These are phyloP conservation scores for Suillus hirtellus DNA, from an alignment of 768 basidiomycete species.

Conservation along the genomic window DNA sequence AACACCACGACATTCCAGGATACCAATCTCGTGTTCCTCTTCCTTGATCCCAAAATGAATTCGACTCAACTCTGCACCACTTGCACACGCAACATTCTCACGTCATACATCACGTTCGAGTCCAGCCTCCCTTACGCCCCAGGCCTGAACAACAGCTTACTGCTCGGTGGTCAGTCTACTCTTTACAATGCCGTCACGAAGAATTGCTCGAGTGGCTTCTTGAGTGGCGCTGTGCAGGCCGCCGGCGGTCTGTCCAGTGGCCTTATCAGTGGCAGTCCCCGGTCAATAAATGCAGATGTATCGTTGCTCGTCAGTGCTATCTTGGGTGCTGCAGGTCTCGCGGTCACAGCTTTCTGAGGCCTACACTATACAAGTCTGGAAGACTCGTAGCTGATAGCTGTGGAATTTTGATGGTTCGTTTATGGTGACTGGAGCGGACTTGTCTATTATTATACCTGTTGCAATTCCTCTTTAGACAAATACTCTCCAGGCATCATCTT, in stretches of 20 bases:
- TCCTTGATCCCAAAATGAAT: conserved; percentile 56
- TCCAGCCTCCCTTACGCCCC: conserved; percentile 69
- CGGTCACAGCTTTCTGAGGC: conserved; percentile 29
- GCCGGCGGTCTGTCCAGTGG: conserved; percentile 57
- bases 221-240: conserved; percentile 64
- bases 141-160: conserved; percentile 62
- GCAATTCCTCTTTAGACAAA: conserved; percentile 1
- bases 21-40: conserved; percentile 79
- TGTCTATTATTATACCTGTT: conserved; percentile 4
- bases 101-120: conserved; percentile 78
- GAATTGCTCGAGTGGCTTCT: conserved; percentile 74
- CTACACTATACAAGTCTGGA: background rate
- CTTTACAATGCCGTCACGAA: conserved; percentile 63
- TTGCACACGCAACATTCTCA: conserved; percentile 79
- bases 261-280: conserved; percentile 31
- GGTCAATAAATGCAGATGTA: conserved; percentile 24
- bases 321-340: conserved; percentile 36
- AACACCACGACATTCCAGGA: conserved; percentile 54
- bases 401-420: background rate
- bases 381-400: background rate
- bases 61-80: conserved; percentile 67
- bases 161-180: conserved; percentile 63
- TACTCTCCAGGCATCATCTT: background rate
- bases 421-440: background rate
- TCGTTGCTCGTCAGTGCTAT: conserved; percentile 32